Base-by-base conservation (phyloP, 805 yeast genomes). In the Tanozyma kutaoensis region DNA sequence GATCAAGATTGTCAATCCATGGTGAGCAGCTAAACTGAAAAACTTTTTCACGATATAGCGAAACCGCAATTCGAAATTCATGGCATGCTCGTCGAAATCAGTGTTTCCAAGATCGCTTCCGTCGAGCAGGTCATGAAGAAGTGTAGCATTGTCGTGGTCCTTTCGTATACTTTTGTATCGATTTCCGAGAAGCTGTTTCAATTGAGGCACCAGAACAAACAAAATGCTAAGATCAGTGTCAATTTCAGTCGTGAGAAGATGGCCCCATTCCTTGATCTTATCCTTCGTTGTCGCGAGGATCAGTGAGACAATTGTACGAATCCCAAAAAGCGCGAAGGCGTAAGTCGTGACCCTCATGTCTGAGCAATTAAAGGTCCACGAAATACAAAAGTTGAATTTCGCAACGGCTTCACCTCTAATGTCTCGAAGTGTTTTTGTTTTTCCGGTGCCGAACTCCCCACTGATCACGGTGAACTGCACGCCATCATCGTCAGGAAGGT, bases 371-470 rank as follows among this genome's bases (percentile, higher is more conserved):
- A 50, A 54, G 15, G 38, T 46, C 61, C 62, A 56, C 17, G 33
- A 36, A 15, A 48, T 42, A 29, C 41, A 46, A 32, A 52, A 46
- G 14, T 38, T 42, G 25, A 50, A 48, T 18, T 45, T 43, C 2
- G 55, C 38, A 8, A 55, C 36, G 4, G 64, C 50, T 3, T 40
- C 38, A 5, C 52, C 44, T 27, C 50, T 53, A 24, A 66, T 33
- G 16, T 60, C 66, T 16, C 45, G 45, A 5, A 67, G 38, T 6
- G 66, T 31, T 4, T 61, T 43, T 1, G 67, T 47, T 37, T 65
- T 66, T 2, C 74, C 74, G 5, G 50, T 40, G 2, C 74, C 74
- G 1, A 56, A 31, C 3, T 44, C 52, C 11, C 74, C 73, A 1
- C 43, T 36, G 3, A 66, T 37, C 5, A 63, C 32, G 23, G 38